Conservation (phyloP, 306 rosid species). For the Amphicarpaea edgeworthii region DNA sequence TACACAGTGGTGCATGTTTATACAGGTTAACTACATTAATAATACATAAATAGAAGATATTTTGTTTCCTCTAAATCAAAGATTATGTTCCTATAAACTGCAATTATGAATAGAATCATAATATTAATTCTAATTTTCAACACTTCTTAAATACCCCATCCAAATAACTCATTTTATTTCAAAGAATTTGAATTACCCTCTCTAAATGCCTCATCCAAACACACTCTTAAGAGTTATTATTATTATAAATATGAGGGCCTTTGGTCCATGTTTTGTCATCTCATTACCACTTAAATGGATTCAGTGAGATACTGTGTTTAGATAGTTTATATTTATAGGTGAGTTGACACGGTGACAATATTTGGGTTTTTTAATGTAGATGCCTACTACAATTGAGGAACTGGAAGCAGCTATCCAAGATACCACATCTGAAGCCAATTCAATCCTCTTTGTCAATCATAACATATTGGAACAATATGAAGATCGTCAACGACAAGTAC, state of each 20-base stretch:
- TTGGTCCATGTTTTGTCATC: neutral
- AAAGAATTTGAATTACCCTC: too few relatives aligned
- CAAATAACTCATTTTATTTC: too few relatives aligned
- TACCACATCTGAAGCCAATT: conserved; percentile 76
- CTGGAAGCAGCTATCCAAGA: conserved; percentile 88
- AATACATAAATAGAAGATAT: too few relatives aligned
- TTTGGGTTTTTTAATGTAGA: conserved; percentile 55
- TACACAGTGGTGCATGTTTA: too few relatives aligned
- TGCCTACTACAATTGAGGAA: conserved; percentile 96
- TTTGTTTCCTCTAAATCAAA: too few relatives aligned
- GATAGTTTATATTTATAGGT: conserved; percentile 1
- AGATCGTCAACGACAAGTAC: conserved; percentile 74
- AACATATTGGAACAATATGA: conserved; percentile 85
- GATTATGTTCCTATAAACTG: too few relatives aligned
- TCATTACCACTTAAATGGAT: neutral
- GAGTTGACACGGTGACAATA: conserved; percentile 13
- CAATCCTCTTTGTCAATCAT: conserved; percentile 77
- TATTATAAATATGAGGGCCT: conserved; percentile 1
- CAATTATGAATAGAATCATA: too few relatives aligned
- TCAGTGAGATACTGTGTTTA: neutral
- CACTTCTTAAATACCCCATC: too few relatives aligned
- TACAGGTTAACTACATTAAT: too few relatives aligned
- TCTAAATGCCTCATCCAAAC: too few relatives aligned
- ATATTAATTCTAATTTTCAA: too few relatives aligned
- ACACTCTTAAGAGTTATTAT: too few relatives aligned